Evolutionary conservation across 208 protist genomes (phyloP), one percentile per base, ranked within the genome.

Genomic region (Leishmania tropica): DNA sequence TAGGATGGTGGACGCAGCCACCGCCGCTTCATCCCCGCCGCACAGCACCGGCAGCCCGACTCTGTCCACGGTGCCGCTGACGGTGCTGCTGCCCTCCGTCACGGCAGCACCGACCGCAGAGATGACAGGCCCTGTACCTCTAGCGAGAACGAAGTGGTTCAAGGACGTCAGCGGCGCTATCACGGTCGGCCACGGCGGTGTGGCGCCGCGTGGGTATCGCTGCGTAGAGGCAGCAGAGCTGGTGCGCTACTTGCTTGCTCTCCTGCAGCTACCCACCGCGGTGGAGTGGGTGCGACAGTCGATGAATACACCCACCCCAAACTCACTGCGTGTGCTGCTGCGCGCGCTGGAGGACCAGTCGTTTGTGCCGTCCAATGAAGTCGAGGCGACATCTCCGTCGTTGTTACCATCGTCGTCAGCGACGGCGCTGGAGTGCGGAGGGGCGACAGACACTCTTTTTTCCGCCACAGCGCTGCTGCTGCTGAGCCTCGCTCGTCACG

Each of bases 381-480:
- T 72, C 54, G 75, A 58, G 24, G n/a, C 17, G 51, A 64, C 40
- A n/a, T 64, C 15, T 31, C 62, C 64, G 42, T 83, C 65, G 19
- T 75, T 74, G 65, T 60, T 42, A 51, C 45, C 58, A n/a, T 72
- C 64, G 35, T 68, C 73, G 37, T 56, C 83, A 54, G 51, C 79
- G 40, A 51, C 71, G 47, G 54, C 79, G 42, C 75, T 82, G 37
- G 76, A 72, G 31, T 62, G 67, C 8, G 75, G 76, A n/a, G 78
- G 79, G 56, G 75, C 75, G 3, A 79, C 80, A 28, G 75, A 83
- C 37, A 85, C 76, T 11, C 67, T 89, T 21, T 86, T 89, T 71
- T 83, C 83, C 13, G 79, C 83, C 1, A 84, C 83, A 21, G 83
- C 80, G 53, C 71, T 83, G 76, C 76, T 86, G 75, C 83, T 89